These are phyloP conservation scores for Digitaria exilis DNA, from an alignment of 202 grass and related monocot species.

Conservation along the genomic window DNA sequence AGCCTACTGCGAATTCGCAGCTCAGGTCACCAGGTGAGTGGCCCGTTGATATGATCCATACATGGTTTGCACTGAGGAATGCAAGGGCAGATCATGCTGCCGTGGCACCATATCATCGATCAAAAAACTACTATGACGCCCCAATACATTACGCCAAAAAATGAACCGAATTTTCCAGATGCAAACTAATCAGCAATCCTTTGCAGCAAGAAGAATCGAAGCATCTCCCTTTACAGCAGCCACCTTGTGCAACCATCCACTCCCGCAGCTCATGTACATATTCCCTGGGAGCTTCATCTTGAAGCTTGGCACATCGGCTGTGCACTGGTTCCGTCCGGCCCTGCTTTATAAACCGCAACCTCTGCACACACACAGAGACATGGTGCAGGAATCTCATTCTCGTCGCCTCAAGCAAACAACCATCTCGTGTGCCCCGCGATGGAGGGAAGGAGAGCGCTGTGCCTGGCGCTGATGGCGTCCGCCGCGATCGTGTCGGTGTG, in stretches of 20 bases:
- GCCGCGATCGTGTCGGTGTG: conserved; percentile 7
- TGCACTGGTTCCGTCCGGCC: not conserved
- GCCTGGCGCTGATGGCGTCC: not conserved
- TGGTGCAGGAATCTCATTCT: conserved; percentile 14
- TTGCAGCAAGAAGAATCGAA: conserved; percentile 41
- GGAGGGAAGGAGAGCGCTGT: not conserved
- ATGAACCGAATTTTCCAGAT: not conserved
- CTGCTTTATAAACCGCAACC: conserved; percentile 16
- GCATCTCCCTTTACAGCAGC: conserved; percentile 79
- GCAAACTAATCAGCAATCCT: conserved; percentile 4
- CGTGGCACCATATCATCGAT: not conserved
- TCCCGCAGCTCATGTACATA: conserved; percentile 44
- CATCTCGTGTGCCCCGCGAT: not conserved
- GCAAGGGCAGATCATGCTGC: not conserved
- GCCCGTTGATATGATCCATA: not conserved
- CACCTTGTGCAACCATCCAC: conserved; percentile 30
- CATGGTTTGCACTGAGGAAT: not conserved
- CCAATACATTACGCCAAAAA: not conserved
- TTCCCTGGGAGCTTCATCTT: conserved; percentile 50
- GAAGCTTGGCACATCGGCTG: conserved; percentile 37
- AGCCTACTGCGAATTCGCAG: not conserved
- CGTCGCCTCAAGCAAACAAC: not conserved
- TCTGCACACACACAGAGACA: not conserved
- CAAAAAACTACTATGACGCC: not conserved
- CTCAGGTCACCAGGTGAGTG: not conserved